Evolutionary conservation across 306 rosid species (phyloP).

Genomic region (Begonia masoniana): DNA sequence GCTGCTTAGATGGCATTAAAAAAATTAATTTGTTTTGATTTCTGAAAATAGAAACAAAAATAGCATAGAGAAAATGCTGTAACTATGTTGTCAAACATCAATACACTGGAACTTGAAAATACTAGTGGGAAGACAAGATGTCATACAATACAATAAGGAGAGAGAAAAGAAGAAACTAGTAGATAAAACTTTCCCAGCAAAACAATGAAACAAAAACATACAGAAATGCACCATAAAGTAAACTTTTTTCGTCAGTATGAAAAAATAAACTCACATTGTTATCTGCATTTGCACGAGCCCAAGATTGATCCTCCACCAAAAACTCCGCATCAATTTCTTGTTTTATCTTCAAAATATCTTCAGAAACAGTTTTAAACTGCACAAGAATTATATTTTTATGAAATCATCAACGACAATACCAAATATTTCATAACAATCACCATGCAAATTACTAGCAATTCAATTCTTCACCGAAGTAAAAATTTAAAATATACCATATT

Average conservation of each 20-base stretch:
- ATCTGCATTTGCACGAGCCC: slow-evolving; percentile 23
- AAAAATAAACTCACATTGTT: slow-evolving; percentile 17
- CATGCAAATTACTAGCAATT: too few species aligned
- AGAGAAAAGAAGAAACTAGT: too few species aligned
- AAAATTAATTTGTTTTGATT: not conserved
- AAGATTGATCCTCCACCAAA: slow-evolving; percentile 19
- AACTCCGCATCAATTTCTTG: slow-evolving; percentile 24
- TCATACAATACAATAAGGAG: too few species aligned
- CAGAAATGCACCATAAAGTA: not conserved
- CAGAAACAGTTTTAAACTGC: slow-evolving; percentile 17
- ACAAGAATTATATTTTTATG: not conserved
- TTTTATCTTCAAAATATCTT: slow-evolving; percentile 25
- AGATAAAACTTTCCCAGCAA: not conserved
- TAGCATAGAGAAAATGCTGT: too few species aligned
- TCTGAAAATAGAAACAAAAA: too few species aligned
- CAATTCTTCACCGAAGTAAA: too few species aligned
- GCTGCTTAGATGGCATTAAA: slow-evolving; percentile 7
- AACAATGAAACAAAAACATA: not conserved
- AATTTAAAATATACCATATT: too few species aligned
- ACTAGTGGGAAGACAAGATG: not conserved
- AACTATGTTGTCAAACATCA: too few species aligned
- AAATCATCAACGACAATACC: not conserved
- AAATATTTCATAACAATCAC: too few species aligned
- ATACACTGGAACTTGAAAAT: not conserved
- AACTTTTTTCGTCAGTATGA: not conserved